A percentile compares a stretch with the other conserved stretches of the same genome.
Evolutionary conservation across 805 yeast species (phyloP).

Genomic region (Allodekkera sacchari): DNA sequence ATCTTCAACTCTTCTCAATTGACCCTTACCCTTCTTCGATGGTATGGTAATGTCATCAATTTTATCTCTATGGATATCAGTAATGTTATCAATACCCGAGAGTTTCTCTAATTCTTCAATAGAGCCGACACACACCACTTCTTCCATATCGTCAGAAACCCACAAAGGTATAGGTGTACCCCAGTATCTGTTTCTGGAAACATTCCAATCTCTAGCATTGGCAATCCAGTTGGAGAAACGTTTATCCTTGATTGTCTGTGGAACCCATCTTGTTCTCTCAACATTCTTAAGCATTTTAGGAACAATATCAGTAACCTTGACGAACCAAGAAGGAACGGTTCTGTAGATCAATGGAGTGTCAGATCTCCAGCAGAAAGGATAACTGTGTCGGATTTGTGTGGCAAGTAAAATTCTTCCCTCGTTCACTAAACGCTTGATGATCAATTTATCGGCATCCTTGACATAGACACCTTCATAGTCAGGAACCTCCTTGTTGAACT

Average conservation of each 20-base stretch:
- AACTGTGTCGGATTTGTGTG: slow-evolving; percentile 86
- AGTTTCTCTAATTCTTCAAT: slow-evolving; percentile 77
- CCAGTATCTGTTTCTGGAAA: slow-evolving; percentile 98
- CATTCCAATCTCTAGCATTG: slow-evolving; percentile 98
- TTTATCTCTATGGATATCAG: slow-evolving; percentile 88
- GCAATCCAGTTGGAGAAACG: slow-evolving; percentile 97
- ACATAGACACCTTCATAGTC: slow-evolving; percentile 80
- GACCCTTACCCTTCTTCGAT: slow-evolving; percentile 82
- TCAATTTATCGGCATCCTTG: slow-evolving; percentile 90
- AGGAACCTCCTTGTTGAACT: slow-evolving; percentile 64
- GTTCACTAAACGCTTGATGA: slow-evolving; percentile 76
- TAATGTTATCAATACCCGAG: slow-evolving; percentile 72
- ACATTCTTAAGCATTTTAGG: slow-evolving; percentile 87
- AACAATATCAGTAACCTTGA: slow-evolving; percentile 76
- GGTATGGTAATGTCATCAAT: slow-evolving; percentile 93
- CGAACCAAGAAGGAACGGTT: slow-evolving; percentile 98
- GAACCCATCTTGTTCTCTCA: slow-evolving; percentile 91
- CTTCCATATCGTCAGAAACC: slow-evolving; percentile 91
- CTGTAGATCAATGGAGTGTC: slow-evolving; percentile 95
- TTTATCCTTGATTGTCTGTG: slow-evolving; percentile 80
- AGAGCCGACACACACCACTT: slow-evolving; percentile 89
- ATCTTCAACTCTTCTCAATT: slow-evolving; percentile 84
- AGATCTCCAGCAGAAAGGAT: slow-evolving; percentile 99
- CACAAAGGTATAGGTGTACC: slow-evolving; percentile 99
- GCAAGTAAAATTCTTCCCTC: slow-evolving; percentile 67